phyloP scores from a whole-genome alignment of 140 eudicot species.

The Anethum foeniculum region DNA sequence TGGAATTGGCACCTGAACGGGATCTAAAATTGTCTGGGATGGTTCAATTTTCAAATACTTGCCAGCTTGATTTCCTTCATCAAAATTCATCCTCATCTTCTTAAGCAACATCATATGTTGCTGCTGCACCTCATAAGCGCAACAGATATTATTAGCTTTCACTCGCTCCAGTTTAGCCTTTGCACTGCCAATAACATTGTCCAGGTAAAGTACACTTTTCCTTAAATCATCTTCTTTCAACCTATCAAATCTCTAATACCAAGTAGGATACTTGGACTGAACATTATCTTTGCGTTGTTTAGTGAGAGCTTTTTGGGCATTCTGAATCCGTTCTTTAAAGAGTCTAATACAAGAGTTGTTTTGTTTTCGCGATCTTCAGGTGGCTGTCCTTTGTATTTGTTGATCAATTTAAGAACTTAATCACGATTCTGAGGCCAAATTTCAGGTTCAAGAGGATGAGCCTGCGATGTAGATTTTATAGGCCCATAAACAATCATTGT shows the following conservation, averaged over 20 bases:
- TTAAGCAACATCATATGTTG: background rate
- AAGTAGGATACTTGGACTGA: conserved; percentile 6
- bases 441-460: background rate
- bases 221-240: background rate
- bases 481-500: conserved; percentile 13
- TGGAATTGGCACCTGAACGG: background rate
- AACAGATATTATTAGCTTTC: background rate
- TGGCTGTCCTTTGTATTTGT: background rate
- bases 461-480: background rate
- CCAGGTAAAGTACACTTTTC: too few species aligned
- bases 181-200: conserved; percentile 7
- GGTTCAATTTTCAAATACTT: background rate
- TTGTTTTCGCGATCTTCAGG: background rate
- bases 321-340: conserved; percentile 3
- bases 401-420: background rate
- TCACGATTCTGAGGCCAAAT: conserved; percentile 10
- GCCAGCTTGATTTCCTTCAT: background rate
- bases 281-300: background rate
- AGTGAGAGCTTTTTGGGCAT: background rate
- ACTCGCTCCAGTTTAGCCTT: conserved; percentile 5
- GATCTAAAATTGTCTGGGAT: background rate
- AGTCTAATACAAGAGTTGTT: background rate
- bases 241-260: background rate
- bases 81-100: background rate
- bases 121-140: background rate